A percentile compares a stretch with the other conserved stretches of the same genome.
phyloP scores from a whole-genome alignment of 83 land plant genomes.

The Diphasiastrum complanatum region DNA sequence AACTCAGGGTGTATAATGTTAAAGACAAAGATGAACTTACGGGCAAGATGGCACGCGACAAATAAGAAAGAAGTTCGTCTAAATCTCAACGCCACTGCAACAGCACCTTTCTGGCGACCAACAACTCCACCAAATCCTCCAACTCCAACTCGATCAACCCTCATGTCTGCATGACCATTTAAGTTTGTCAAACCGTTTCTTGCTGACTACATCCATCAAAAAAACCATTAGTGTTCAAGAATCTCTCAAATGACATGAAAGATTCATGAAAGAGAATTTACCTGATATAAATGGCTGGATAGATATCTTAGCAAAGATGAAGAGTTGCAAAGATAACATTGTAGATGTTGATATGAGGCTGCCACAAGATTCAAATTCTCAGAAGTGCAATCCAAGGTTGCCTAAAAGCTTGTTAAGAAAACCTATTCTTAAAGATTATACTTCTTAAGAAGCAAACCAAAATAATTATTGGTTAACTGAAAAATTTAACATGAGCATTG shows the following conservation, averaged over 20 bases:
- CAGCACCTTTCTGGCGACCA: slow-evolving; percentile 84
- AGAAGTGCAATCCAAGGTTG: background rate
- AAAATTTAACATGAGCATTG: background rate
- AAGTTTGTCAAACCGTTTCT: background rate
- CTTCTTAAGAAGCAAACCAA: background rate
- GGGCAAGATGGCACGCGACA: slow-evolving; percentile 74
- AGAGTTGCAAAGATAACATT: slow-evolving; percentile 76
- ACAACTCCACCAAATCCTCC: slow-evolving; percentile 64
- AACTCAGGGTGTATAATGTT: no score
- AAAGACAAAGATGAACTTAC: slow-evolving; percentile 21
- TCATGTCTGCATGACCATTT: slow-evolving; percentile 35
- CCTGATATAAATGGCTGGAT: slow-evolving; percentile 36
- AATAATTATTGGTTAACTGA: background rate
- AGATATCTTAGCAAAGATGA: slow-evolving; percentile 45
- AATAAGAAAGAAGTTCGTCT: slow-evolving; percentile 43
- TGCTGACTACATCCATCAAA: background rate
- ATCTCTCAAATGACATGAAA: background rate
- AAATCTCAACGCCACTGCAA: slow-evolving; percentile 49
- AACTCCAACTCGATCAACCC: slow-evolving; percentile 49
- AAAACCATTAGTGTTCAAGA: background rate
- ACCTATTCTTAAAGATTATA: background rate
- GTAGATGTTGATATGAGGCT: slow-evolving; percentile 51
- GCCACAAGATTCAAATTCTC: slow-evolving; percentile 1
- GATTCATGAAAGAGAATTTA: slow-evolving; percentile 8
- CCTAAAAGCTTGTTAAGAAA: background rate